phyloP scores from a whole-genome alignment of 2,329 filamentous ascomycete species.

The Penicillium sp. region DNA sequence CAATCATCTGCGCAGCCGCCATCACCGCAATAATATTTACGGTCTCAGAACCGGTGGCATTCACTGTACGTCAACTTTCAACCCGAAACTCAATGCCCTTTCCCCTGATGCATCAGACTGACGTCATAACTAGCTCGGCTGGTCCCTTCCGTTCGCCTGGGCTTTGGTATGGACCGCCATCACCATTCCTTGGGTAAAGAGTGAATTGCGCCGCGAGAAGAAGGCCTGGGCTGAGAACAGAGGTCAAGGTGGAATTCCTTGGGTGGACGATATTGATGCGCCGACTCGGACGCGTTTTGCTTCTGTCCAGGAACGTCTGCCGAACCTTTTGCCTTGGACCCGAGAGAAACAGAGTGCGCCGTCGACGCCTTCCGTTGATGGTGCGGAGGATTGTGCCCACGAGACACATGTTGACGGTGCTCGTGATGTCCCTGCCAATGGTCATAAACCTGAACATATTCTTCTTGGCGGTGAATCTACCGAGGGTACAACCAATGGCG shows the following conservation, averaged over 20 bases:
- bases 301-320: constrained; percentile 34
- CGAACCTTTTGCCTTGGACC: constrained; percentile 29
- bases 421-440: not conserved
- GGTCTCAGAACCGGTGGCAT: constrained; percentile 49
- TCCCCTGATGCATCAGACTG: not conserved
- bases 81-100: not conserved
- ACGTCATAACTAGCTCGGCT: constrained; percentile 36
- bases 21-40: constrained; percentile 53
- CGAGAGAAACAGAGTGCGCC: constrained; percentile 27
- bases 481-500: not conserved
- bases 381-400: not conserved
- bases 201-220: constrained; percentile 46
- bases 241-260: constrained; percentile 36
- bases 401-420: not conserved
- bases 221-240: constrained; percentile 40
- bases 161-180: constrained; percentile 45
- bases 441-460: not conserved
- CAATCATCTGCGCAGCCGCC: constrained; percentile 48
- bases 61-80: constrained; percentile 36
- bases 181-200: constrained; percentile 49
- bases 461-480: not conserved
- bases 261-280: constrained; percentile 38
- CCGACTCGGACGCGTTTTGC: constrained; percentile 39
- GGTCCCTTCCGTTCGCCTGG: constrained; percentile 46
- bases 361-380: constrained; percentile 23